Base-by-base conservation (phyloP, 192 early-diverging fungal species). In the Geosiphon pyriformis region DNA sequence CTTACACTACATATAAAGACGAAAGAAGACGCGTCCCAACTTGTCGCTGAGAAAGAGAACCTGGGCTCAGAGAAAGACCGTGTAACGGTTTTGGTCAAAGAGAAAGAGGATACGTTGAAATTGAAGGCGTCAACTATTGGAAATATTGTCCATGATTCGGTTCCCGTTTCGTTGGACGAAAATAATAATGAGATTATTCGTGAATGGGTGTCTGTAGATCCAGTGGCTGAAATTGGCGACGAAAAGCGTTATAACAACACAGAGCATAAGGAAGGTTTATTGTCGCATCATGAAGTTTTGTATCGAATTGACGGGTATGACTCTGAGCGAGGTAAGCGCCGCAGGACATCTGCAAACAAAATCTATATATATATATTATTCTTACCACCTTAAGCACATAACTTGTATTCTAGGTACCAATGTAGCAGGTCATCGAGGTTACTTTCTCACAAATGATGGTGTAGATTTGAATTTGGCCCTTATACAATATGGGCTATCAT, bases 381-480 rank as follows among this genome's bases (percentile, higher is more conserved):
- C n/a, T n/a, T n/a, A n/a, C n/a, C n/a, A n/a, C n/a, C n/a, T n/a
- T n/a, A n/a, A n/a, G n/a, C n/a, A n/a, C n/a, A n/a, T n/a, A n/a
- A n/a, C n/a, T n/a, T n/a, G n/a, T n/a, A n/a, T n/a, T n/a, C n/a
- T n/a, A n/a, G 65, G 65, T 29, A 56, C 91, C 67, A 95, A 96
- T 61, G 89, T 98, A 42, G 94, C 97, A 26, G 95, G 95, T 17
- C 97, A 99, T 81, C 94, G 97, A 66, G 97, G 94, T n/a, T 99
- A 94, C 74, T 99, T 99, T 78, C 82, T 99, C 64, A 94, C 89
- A 7, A 92, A 92, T 46, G 86, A 83, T 4, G 97, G 95, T 75
- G 95, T 99, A 27, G 94, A 98, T 69, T 81, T 99, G 65, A 97
- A 97, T 78, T 80, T 99, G 72, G 96, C 95, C 23, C 80, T 99